phyloP scores from a whole-genome alignment of 2,329 filamentous ascomycete species.

The Talaromyces sp. region DNA sequence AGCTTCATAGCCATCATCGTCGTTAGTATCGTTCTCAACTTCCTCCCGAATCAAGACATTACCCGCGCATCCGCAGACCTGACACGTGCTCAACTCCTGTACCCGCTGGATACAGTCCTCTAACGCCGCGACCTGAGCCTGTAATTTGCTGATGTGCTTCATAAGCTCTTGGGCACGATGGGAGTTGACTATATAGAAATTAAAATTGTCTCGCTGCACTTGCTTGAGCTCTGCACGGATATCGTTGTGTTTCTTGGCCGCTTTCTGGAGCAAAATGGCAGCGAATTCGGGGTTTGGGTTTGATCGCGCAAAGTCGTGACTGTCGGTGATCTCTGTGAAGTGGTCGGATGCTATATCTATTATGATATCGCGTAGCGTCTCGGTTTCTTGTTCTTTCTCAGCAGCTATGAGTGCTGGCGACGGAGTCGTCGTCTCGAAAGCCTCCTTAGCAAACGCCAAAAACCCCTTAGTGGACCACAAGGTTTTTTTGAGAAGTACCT shows the following conservation, averaged over 20 bases:
- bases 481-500: not conserved
- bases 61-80: not conserved
- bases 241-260: not conserved
- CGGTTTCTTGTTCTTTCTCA: not conserved
- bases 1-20: not conserved
- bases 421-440: not conserved
- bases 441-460: not conserved
- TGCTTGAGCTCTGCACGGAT: not conserved
- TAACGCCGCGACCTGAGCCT: not conserved
- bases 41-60: not conserved
- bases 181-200: not conserved
- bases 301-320: not conserved
- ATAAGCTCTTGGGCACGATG: not conserved
- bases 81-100: not conserved
- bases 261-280: not conserved
- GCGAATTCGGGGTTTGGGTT: not conserved
- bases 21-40: not conserved
- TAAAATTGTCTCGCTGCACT: not conserved
- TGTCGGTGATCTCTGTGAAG: not conserved
- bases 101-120: not conserved
- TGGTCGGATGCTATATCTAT: not conserved
- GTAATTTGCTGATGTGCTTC: not conserved
- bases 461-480: constrained; percentile 11
- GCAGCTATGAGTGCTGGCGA: not conserved
- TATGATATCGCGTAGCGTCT: not conserved